Base-by-base conservation (phyloP, 371 early-diverging fungal species). In the Saksenaea vasiformis region DNA sequence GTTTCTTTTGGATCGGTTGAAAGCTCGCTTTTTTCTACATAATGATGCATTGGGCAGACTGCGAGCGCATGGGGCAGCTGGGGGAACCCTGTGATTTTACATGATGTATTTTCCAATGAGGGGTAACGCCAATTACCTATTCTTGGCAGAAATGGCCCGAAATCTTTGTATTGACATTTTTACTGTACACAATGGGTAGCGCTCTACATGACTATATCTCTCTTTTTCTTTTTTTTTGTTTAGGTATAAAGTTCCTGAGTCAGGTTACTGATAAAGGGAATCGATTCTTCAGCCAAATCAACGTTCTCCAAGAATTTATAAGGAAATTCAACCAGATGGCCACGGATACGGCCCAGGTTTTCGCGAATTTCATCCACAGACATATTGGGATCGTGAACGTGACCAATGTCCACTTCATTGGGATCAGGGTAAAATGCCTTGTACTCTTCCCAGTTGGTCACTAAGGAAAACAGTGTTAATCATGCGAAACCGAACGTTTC, bases 251-350 rank as follows among this genome's bases (percentile, higher is more conserved):
- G 60, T 35, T 74, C 77, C 64, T 76, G 70, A 19, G 73, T 71
- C 54, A 68, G 67, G 56, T 74, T 63, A 19, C 70, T 71, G 56
- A 82, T 60, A 47, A 77, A 70, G 10, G 78, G 78, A 58, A 79
- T 73, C 10, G 78, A 70, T 64, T 76, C 77, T 22, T 77, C 79
- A 38, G 75, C 68, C 38, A 80, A 69, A 62, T 83, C 79, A 28
- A 79, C 90, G 13, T 87, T 62, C 44, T 84, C 74, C 72, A 94
- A 77, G 70, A 94, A 94, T 55, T 85, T 75, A 28, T 84, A 77
- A 38, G 94, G 93, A 75, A 92, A 91, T 54, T 86, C 86, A 28
- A 94, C 93, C 66, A 89, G 58, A 61, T 91, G 88, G 37, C 91
- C 91, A 17, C 79, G 77, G 41, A 91, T 73, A 11, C 65, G 62